Conservation (phyloP, 768 basidiomycete species). For the Asterophora lycoperdoides region DNA sequence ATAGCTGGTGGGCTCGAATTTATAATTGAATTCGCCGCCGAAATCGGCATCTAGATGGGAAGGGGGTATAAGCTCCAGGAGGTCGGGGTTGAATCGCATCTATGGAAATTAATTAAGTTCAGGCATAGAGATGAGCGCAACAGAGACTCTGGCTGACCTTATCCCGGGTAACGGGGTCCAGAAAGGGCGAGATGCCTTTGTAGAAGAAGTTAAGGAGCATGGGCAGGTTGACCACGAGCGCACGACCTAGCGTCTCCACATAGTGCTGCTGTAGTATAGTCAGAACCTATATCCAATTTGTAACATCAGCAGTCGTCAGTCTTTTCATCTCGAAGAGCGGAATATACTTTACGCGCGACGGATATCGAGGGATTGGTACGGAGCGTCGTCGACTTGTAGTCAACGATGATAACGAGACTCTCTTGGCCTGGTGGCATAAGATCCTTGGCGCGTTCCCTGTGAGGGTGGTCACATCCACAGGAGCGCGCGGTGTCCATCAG, state of each 20-base stretch:
- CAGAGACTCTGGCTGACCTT: conserved; percentile 47
- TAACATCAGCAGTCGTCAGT: not conserved
- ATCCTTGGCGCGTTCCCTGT: conserved; percentile 84
- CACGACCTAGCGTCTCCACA: conserved; percentile 82
- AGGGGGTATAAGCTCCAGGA: conserved; percentile 67
- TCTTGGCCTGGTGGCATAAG: conserved; percentile 84
- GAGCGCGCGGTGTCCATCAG: not conserved
- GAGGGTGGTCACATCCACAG: not conserved
- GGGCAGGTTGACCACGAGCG: conserved; percentile 79
- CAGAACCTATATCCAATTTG: conserved; percentile 43
- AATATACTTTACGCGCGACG: conserved; percentile 65
- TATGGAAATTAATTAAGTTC: conserved; percentile 22
- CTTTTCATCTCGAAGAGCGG: not conserved
- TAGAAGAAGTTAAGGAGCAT: conserved; percentile 70
- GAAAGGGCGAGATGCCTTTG: conserved; percentile 80
- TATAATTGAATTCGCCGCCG: conserved; percentile 69
- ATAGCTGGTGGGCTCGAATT: conserved; percentile 70
- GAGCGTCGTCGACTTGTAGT: conserved; percentile 79
- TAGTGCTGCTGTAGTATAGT: conserved; percentile 86
- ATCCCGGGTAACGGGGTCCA: conserved; percentile 85
- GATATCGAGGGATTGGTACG: conserved; percentile 82
- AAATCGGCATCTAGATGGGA: conserved; percentile 81
- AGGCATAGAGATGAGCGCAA: too few species aligned
- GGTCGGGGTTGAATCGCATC: conserved; percentile 89
- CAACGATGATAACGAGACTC: conserved; percentile 77